Percentiles rank a stretch among this genome's conserved stretches.
These are phyloP conservation scores for Plantago ovata DNA, from an alignment of 257 asterid genomes.

Conservation along the genomic window DNA sequence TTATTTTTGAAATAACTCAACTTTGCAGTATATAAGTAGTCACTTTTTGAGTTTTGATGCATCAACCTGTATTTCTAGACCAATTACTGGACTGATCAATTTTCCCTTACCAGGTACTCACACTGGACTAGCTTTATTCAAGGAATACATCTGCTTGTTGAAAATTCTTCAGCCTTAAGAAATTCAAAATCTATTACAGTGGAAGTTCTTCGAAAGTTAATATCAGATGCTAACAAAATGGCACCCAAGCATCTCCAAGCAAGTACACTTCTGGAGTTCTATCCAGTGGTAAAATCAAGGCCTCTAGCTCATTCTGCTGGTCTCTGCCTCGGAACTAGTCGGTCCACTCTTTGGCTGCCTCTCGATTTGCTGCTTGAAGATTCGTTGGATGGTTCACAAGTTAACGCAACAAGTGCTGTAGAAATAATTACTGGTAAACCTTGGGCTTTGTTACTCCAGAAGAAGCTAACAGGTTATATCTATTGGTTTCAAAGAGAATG, in stretches of 20 bases:
- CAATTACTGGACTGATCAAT: neutral
- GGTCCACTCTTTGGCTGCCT: slow-evolving; percentile 90
- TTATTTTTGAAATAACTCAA: neutral
- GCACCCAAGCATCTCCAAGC: slow-evolving; percentile 28
- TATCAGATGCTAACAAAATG: slow-evolving; percentile 35
- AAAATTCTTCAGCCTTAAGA: slow-evolving; percentile 60
- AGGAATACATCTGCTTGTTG: slow-evolving; percentile 56
- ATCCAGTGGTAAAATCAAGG: slow-evolving; percentile 36
- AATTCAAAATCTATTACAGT: slow-evolving; percentile 39
- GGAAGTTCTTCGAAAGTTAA: slow-evolving; percentile 45
- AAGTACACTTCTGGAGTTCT: slow-evolving; percentile 42
- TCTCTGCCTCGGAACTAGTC: slow-evolving; percentile 65
- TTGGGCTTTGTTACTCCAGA: neutral
- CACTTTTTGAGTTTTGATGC: neutral
- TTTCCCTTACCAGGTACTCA: slow-evolving; percentile 40
- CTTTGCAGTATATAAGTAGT: neutral
- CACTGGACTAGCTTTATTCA: slow-evolving; percentile 68
- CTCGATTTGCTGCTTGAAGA: slow-evolving; percentile 90
- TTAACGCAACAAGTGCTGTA: slow-evolving; percentile 78
- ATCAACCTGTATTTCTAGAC: slow-evolving; percentile 6
- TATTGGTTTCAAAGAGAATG: slow-evolving; percentile 17
- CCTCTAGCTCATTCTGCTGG: slow-evolving; percentile 59
- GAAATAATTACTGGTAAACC: slow-evolving; percentile 79
- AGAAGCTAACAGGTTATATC: neutral
- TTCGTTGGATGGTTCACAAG: slow-evolving; percentile 92